phyloP scores from a whole-genome alignment of 768 basidiomycete species.

The Mycena galericulata region DNA sequence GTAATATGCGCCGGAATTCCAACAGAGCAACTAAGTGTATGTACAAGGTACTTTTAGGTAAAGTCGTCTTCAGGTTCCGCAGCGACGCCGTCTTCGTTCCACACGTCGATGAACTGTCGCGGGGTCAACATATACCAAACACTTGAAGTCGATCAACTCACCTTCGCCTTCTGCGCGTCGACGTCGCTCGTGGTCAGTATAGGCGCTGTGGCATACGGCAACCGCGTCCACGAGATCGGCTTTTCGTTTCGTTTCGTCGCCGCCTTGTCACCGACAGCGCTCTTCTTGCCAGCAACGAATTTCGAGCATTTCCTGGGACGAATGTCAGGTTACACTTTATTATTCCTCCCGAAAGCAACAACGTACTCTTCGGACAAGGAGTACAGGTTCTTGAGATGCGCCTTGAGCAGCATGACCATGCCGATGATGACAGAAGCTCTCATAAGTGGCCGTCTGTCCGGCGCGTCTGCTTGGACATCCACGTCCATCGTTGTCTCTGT shows the following conservation, averaged over 20 bases:
- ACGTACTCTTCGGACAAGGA: constrained; percentile 92
- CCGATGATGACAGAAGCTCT: constrained; percentile 81
- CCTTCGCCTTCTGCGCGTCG: constrained; percentile 70
- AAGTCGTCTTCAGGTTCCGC: constrained; percentile 72
- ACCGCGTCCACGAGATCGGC: constrained; percentile 77
- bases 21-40: constrained; percentile 10
- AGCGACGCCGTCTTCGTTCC: constrained; percentile 83
- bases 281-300: constrained; percentile 91
- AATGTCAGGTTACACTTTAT: constrained; percentile 13
- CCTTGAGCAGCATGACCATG: constrained; percentile 90
- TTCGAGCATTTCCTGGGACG: constrained; percentile 86
- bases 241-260: constrained; percentile 71
- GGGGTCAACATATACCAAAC: constrained; percentile 6
- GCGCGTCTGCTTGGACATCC: constrained; percentile 3
- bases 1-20: background rate
- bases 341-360: background rate
- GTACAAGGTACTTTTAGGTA: constrained; percentile 38
- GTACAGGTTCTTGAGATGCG: constrained; percentile 86
- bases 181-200: constrained; percentile 74
- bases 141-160: constrained; percentile 50
- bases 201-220: constrained; percentile 73
- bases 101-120: constrained; percentile 77
- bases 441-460: constrained; percentile 53
- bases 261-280: constrained; percentile 86
- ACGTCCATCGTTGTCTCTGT: constrained; percentile 28